phyloP scores from a whole-genome alignment of 371 early-diverging fungal species.

The Lichtheimia corymbifera region DNA sequence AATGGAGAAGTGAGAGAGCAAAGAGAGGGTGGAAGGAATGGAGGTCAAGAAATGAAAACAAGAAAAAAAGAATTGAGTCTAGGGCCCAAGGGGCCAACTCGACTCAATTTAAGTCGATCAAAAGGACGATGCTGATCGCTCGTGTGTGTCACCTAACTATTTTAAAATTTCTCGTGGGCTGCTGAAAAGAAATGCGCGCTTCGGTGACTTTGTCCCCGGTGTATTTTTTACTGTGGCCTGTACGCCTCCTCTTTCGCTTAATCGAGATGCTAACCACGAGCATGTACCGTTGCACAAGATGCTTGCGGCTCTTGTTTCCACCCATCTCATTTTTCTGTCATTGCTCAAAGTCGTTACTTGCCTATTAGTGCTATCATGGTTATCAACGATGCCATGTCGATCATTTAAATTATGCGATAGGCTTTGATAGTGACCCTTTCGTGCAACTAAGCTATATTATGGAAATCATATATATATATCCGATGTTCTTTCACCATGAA shows the following conservation, averaged over 20 bases:
- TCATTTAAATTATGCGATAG: too few relatives aligned
- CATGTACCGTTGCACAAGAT: constrained; percentile 8
- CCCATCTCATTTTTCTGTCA: background rate
- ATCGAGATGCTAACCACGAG: constrained; percentile 13
- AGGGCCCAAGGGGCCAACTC: constrained; percentile 9
- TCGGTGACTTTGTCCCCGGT: background rate
- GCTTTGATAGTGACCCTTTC: too few relatives aligned
- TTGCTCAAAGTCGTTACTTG: too few relatives aligned
- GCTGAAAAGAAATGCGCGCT: background rate
- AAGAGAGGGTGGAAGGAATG: constrained; percentile 9
- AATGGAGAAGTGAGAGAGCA: constrained; percentile 7
- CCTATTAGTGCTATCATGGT: too few relatives aligned
- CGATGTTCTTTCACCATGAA: background rate
- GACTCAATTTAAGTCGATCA: constrained; percentile 4
- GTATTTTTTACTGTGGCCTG: too few relatives aligned
- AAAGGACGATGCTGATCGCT: constrained; percentile 15
- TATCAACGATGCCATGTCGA: too few relatives aligned
- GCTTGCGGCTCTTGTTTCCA: background rate
- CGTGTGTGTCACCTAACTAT: constrained; percentile 12
- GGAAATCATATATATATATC: background rate
- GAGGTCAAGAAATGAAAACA: constrained; percentile 14
- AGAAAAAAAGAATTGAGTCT: constrained; percentile 9
- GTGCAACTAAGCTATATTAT: background rate
- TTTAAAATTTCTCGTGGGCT: constrained; percentile 13
- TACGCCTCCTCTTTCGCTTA: constrained; percentile 1